Evolutionary conservation across 805 yeast genomes (phyloP).

Genomic region (Ogataea methylovora): DNA sequence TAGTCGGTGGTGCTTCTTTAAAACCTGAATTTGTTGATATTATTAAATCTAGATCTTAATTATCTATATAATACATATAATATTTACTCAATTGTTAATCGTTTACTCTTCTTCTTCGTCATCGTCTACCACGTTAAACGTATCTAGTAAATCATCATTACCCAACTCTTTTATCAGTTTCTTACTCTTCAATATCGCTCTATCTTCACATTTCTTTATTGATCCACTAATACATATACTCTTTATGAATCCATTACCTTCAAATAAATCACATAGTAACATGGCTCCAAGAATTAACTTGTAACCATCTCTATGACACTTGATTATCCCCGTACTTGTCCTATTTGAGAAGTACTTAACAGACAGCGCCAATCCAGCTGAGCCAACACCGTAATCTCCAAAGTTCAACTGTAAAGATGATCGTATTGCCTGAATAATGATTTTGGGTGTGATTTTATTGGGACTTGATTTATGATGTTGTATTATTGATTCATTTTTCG

Average conservation of each 20-base stretch:
- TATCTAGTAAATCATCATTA: conserved; percentile 3
- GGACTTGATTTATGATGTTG: conserved; percentile 47
- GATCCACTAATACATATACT: conserved; percentile 79
- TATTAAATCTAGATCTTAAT: conserved; percentile 79
- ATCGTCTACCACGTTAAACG: conserved; percentile 2
- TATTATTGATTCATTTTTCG: conserved; percentile 32
- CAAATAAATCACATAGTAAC: conserved; percentile 43
- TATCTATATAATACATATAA: neutral
- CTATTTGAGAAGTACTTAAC: conserved; percentile 73
- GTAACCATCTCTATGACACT: conserved; percentile 63
- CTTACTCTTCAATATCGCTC: conserved; percentile 46
- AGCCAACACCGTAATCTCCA: conserved; percentile 73
- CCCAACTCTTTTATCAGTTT: conserved; percentile 21
- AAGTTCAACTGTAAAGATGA: conserved; percentile 51
- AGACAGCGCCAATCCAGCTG: conserved; percentile 53
- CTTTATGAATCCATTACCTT: conserved; percentile 46
- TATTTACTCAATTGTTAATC: neutral
- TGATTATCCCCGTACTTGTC: conserved; percentile 78
- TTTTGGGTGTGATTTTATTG: conserved; percentile 36
- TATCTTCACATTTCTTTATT: conserved; percentile 73
- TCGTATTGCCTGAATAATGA: conserved; percentile 46
- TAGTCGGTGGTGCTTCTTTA: conserved; percentile 98
- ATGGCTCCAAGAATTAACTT: conserved; percentile 63
- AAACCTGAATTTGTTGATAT: conserved; percentile 97
- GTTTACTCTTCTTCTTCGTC: conserved; percentile 4